These are phyloP conservation scores for Cercospora canescens DNA, from an alignment of 2,329 filamentous ascomycete genomes.

Conservation along the genomic window DNA sequence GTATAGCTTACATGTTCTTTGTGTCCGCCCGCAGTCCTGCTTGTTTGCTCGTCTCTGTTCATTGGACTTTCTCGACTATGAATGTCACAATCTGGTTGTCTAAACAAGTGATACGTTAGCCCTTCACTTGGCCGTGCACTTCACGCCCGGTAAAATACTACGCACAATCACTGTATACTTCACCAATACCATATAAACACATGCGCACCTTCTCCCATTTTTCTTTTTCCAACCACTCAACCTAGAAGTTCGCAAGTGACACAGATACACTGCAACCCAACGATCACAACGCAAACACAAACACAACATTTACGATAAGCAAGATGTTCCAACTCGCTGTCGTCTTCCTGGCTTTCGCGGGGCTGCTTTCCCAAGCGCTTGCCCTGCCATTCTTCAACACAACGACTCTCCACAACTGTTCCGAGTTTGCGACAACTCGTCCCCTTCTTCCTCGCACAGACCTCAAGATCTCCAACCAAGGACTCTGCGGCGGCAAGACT, in stretches of 20 bases:
- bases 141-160: not conserved
- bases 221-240: not conserved
- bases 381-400: not conserved
- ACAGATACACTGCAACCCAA: not conserved
- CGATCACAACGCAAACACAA: not conserved
- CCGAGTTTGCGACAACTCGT: not conserved
- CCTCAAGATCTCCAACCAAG: not conserved
- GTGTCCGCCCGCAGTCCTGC: too few relatives aligned
- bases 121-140: not conserved
- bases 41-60: not conserved
- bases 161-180: not conserved
- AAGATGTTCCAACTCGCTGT: not conserved
- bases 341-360: not conserved
- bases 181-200: not conserved
- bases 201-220: not conserved
- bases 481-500: not conserved
- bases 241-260: too few relatives aligned
- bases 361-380: not conserved
- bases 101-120: not conserved
- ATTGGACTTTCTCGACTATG: not conserved
- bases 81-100: not conserved
- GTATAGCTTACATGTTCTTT: not conserved
- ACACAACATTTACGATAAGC: not conserved
- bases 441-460: not conserved
- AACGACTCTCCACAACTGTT: not conserved